Evolutionary conservation across 306 rosid species (phyloP), one percentile per base, ranked within the genome.

Genomic region (Hippophae gyantsensis): DNA sequence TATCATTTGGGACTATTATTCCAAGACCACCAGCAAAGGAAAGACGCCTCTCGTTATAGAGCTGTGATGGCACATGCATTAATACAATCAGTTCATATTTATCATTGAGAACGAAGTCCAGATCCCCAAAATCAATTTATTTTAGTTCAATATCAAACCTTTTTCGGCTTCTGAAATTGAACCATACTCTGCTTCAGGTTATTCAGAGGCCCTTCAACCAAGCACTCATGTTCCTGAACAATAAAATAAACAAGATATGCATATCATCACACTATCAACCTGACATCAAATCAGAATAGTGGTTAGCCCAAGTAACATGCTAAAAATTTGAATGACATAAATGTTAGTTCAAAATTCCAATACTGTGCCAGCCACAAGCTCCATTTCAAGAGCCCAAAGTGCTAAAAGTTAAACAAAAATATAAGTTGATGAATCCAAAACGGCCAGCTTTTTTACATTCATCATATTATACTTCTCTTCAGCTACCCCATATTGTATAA

Each of bases 141-240:
- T 40, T 32, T 10, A 0, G 7, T 42, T 14, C 40, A 18, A 12
- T 10, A 26, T 23, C 64, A 58, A 61, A 93, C 99, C 99, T 93
- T 93, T 72, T 93, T 93, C 47, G 99, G 99, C 76, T 93, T 93
- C 73, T 87, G 99, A 76, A 93, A 93, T 63, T 93, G 99, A 71
- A 93, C 96, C 99, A 93, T 86, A 73, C 99, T 93, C 80, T 89
- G 99, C 75, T 93, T 93, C 81, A 93, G 74, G 74, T 93, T 93
- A 77, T 86, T 93, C 58, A 93, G 67, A 8, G 99, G 99, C 49
- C 99, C 99, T 74, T 93, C 99, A 60, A 93, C 99, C 88, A 93
- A 84, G 79, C 99, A 93, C 74, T 93, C 99, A 10, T 93, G 86
- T 65, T 93, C 99, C 99, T 93, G 79, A 58, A 52, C 5, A 32